Conservation (phyloP, 1,284 basidiomycete species). For the Salmacisia buchloeana region DNA sequence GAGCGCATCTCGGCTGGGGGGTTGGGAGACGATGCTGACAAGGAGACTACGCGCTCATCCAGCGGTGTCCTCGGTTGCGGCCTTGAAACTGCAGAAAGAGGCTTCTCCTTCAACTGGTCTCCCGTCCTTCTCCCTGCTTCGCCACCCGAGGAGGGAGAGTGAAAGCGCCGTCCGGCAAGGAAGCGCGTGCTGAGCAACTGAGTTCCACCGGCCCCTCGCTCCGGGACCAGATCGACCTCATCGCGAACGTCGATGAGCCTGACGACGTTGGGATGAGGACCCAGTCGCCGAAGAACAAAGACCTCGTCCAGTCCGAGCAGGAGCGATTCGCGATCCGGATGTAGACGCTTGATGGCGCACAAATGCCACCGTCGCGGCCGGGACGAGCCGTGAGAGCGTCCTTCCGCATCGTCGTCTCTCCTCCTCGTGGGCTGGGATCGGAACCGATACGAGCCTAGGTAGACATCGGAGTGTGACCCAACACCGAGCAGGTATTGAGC, state of each 20-base stretch:
- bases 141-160: neutral
- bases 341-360: slow-evolving; percentile 47
- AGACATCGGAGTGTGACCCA: slow-evolving; percentile 44
- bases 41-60: too few species aligned
- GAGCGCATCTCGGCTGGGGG: neutral
- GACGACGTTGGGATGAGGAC: slow-evolving; percentile 42
- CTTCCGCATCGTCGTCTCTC: neutral
- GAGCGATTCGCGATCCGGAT: slow-evolving; percentile 43
- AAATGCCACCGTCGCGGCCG: slow-evolving; percentile 25
- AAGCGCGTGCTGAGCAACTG: neutral
- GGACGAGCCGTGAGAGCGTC: neutral
- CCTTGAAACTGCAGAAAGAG: too few species aligned
- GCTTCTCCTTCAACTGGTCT: too few species aligned
- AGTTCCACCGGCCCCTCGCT: neutral
- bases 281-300: slow-evolving; percentile 43
- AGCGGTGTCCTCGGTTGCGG: too few species aligned
- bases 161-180: neutral
- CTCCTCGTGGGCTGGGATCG: neutral
- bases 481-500: slow-evolving; percentile 42
- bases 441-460: slow-evolving; percentile 33
- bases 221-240: slow-evolving; percentile 28
- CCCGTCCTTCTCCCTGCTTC: too few species aligned
- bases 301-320: slow-evolving; percentile 46
- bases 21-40: neutral
- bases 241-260: slow-evolving; percentile 41